A percentile compares a stretch with the other conserved stretches of the same genome.
phyloP scores from a whole-genome alignment of 148 eudicot genomes.

The Camellia sinensis region DNA sequence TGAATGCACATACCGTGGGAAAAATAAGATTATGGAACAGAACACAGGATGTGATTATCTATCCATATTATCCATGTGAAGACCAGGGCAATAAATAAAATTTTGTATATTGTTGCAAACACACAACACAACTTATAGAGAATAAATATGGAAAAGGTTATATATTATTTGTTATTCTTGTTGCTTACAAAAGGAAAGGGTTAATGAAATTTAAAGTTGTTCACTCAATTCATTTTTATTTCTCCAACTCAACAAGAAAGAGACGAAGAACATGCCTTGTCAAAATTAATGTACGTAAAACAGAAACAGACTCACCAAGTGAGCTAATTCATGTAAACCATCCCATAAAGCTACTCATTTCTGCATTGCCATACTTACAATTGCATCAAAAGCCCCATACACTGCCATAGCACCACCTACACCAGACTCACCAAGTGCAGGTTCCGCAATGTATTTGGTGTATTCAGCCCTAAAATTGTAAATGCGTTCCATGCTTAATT shows the following conservation, averaged over 20 bases:
- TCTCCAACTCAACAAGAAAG: constrained; percentile 3
- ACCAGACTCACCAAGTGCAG: constrained; percentile 86
- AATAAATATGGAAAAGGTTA: background rate
- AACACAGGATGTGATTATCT: background rate
- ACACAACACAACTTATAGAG: background rate
- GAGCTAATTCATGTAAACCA: background rate
- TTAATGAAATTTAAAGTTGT: background rate
- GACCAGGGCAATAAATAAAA: no score
- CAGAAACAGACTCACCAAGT: background rate
- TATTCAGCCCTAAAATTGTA: constrained; percentile 67
- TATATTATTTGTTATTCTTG: background rate
- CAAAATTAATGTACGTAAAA: background rate
- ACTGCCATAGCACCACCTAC: constrained; percentile 95
- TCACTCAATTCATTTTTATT: background rate
- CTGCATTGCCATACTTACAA: constrained; percentile 51
- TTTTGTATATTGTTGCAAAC: background rate
- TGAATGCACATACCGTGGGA: background rate
- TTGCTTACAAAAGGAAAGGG: background rate
- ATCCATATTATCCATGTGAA: background rate
- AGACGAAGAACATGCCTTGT: constrained; percentile 3
- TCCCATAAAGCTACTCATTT: background rate
- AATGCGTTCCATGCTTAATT: constrained; percentile 5
- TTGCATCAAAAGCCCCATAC: constrained; percentile 90
- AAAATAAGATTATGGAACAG: background rate
- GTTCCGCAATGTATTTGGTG: constrained; percentile 75